Evolutionary conservation across 192 early-diverging fungal genomes (phyloP).

Genomic region (Allomyces macrogynus): DNA sequence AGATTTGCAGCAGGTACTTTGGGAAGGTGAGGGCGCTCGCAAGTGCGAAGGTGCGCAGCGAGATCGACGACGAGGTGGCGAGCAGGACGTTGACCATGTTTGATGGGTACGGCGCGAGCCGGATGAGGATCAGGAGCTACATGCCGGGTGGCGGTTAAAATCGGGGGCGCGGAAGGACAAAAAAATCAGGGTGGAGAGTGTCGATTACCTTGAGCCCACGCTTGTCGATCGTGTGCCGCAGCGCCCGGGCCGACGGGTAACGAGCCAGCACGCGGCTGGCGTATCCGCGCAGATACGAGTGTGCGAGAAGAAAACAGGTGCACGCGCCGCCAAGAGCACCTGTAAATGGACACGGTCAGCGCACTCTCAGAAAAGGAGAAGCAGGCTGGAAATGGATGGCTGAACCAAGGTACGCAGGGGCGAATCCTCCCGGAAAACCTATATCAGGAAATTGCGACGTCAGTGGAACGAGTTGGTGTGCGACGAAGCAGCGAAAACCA

Average conservation of each 20-base stretch:
- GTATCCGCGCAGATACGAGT: background rate
- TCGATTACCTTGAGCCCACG: background rate
- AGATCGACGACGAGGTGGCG: background rate
- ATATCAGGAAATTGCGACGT: no score
- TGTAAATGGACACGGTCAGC: background rate
- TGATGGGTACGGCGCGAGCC: conserved; percentile 1
- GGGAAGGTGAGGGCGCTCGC: background rate
- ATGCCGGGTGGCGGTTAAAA: background rate
- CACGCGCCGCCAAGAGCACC: background rate
- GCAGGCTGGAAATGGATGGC: no score
- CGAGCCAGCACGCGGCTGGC: background rate
- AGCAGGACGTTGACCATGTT: background rate
- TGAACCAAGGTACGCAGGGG: no score
- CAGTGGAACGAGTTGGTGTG: no score
- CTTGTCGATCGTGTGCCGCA: background rate
- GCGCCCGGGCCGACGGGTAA: background rate
- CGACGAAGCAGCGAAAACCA: background rate
- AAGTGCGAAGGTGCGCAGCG: background rate
- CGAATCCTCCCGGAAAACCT: no score
- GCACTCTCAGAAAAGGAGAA: no score
- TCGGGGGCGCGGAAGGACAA: background rate
- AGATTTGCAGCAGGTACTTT: background rate
- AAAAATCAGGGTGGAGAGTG: background rate
- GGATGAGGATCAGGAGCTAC: conserved; percentile 1
- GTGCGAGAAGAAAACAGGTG: background rate